Evolutionary conservation across 2,329 filamentous ascomycete genomes (phyloP).

Genomic region (Stylonectria norvegica): DNA sequence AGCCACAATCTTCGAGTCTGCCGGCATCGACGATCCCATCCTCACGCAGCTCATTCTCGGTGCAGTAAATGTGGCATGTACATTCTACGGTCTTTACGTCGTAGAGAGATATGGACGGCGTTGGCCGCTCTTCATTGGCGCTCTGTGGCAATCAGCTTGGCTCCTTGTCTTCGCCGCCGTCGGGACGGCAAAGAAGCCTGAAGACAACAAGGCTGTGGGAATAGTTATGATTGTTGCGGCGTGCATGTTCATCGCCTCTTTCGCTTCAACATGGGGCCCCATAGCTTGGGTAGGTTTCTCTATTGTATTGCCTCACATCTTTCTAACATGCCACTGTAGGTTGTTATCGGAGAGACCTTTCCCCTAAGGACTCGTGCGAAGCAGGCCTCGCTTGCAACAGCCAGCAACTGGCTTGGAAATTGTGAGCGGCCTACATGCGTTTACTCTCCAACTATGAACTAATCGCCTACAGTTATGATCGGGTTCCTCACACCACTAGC

Average conservation of each 20-base stretch:
- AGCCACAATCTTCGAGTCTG: conserved; percentile 64
- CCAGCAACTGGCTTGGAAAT: conserved; percentile 58
- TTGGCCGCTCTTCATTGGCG: conserved; percentile 62
- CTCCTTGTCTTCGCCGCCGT: conserved; percentile 62
- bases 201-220: conserved; percentile 47
- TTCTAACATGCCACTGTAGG: no score
- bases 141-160: conserved; percentile 64
- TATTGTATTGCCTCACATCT: no score
- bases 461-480: conserved; percentile 48
- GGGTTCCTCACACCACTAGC: conserved; percentile 68
- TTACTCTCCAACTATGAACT: not conserved
- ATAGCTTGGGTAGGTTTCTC: conserved; percentile 68
- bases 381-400: conserved; percentile 53
- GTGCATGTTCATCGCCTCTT: conserved; percentile 71
- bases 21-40: conserved; percentile 64
- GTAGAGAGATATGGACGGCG: conserved; percentile 68
- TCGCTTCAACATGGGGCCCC: conserved; percentile 67
- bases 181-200: conserved; percentile 44
- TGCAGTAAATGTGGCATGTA: conserved; percentile 65
- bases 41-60: conserved; percentile 65
- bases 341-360: conserved; percentile 65
- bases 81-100: conserved; percentile 64
- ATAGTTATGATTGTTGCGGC: conserved; percentile 69
- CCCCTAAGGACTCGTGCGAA: conserved; percentile 54
- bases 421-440: conserved; percentile 35